Base-by-base conservation (phyloP, 1,284 basidiomycete species). In the Melampsora americana region DNA sequence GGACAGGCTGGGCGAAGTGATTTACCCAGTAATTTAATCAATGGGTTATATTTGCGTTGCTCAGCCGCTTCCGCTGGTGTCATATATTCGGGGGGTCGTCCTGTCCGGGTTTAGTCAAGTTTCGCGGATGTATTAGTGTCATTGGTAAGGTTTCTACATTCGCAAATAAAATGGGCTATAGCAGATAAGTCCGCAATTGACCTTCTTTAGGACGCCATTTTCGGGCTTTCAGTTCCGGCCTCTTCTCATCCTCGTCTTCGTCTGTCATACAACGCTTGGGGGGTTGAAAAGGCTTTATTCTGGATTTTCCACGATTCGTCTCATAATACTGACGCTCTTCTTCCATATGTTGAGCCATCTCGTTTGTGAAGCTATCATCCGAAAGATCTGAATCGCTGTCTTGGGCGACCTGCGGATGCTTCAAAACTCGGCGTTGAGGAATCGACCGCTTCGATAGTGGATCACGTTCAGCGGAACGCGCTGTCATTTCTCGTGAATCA, bases 41-140 rank as follows among this genome's bases (percentile, higher is more conserved):
- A 28, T 23, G 72, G 72, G 53, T 74, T 74, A 48, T 66, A 66
- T 59, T 74, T 74, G 30, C 28, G 65, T 67, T 74, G 72, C n/a
- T 60, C 48, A 35, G 46, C 64, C n/a, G 72, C 72, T 18, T 46
- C 53, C 39, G 72, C 48, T 26, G 64, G 35, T 6, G 72, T 28
- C 72, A 74, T 74, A 61, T 74, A 39, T 42, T 74, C 72, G 23
- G 72, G 72, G 7, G 72, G 65, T 44, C 35, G 50, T 30, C 53
- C 72, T 30, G 23, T 18, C 23, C 30, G 28, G 9, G 9, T 23
- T 56, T 39, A 39, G 20, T 64, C 18, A 50, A 56, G 39, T 18
- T 39, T 64, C 26, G 48, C 5, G 20, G 48, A 11, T 1, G 11
- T 23, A 48, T 26, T 11, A 14, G 44, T 39, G 26, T 20, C 11